Percentiles rank a stretch among this genome's conserved stretches.
phyloP scores from a whole-genome alignment of 768 basidiomycete genomes.

The Pulveroboletus sp. region DNA sequence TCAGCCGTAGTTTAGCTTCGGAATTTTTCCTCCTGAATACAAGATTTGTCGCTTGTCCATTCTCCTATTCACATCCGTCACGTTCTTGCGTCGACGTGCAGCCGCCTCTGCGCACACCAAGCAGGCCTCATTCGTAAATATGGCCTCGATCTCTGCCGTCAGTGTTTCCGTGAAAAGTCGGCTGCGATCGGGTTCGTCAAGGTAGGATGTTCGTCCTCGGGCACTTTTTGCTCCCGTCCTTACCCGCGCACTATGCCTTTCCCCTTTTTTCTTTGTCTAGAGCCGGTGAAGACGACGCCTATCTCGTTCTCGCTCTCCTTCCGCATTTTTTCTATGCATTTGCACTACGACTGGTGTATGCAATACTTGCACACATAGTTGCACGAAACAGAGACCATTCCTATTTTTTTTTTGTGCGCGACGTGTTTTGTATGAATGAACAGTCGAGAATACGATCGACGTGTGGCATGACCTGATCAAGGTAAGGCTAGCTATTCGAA shows the following conservation, averaged over 20 bases:
- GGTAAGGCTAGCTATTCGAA: too few relatives aligned
- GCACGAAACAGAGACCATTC: constrained; percentile 14
- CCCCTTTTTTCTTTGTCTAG: neutral
- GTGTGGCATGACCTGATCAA: too few relatives aligned
- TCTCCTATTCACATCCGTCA: too few relatives aligned
- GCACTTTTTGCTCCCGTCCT: neutral
- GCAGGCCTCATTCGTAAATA: constrained; percentile 98
- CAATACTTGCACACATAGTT: constrained; percentile 1
- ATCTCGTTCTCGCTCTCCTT: too few relatives aligned
- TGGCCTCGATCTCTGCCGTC: constrained; percentile 94
- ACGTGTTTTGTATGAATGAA: neutral
- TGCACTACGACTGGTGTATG: neutral
- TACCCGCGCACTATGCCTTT: neutral
- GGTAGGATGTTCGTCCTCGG: constrained; percentile 42
- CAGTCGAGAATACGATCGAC: too few relatives aligned
- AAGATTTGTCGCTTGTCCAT: neutral
- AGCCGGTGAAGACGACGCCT: neutral
- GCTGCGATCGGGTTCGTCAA: constrained; percentile 91
- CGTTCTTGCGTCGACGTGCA: too few relatives aligned
- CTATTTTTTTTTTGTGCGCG: neutral
- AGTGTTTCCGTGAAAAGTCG: constrained; percentile 97
- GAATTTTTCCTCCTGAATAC: neutral
- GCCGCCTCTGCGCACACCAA: constrained; percentile 95
- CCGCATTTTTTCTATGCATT: neutral
- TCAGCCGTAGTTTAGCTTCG: neutral